These are phyloP conservation scores for Boletellus emodensis DNA, from an alignment of 768 basidiomycete species.

Conservation along the genomic window DNA sequence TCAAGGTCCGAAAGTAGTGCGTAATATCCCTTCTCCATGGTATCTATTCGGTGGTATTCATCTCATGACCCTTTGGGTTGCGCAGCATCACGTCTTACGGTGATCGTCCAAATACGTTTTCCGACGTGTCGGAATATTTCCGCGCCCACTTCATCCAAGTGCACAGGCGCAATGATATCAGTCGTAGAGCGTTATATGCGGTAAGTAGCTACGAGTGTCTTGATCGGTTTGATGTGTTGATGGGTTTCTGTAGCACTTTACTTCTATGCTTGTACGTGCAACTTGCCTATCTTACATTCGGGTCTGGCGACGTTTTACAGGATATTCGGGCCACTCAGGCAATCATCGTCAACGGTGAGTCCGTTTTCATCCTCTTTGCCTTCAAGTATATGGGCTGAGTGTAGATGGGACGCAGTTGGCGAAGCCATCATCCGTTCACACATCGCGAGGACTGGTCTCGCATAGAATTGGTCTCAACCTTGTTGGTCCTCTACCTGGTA, in stretches of 20 bases:
- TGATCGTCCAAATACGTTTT: conserved; percentile 65
- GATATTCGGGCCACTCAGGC: conserved; percentile 64
- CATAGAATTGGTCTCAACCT: conserved; percentile 12
- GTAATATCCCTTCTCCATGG: conserved; percentile 28
- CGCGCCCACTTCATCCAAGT: conserved; percentile 79
- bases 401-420: conserved; percentile 41
- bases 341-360: conserved; percentile 59
- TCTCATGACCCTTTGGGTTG: neutral
- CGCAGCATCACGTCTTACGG: conserved; percentile 74
- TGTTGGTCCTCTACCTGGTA: conserved; percentile 5
- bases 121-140: conserved; percentile 74
- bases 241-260: conserved; percentile 50
- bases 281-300: neutral
- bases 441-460: conserved; percentile 49
- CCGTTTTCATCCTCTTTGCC: neutral
- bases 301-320: conserved; percentile 29
- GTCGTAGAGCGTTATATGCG: conserved; percentile 57
- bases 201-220: conserved; percentile 40
- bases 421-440: conserved; percentile 67
- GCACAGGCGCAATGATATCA: conserved; percentile 61
- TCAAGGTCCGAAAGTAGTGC: conserved; percentile 72
- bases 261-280: conserved; percentile 58
- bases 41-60: neutral
- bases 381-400: conserved; percentile 1
- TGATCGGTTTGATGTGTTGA: conserved; percentile 8